A percentile compares a stretch with the other conserved stretches of the same genome.
Evolutionary conservation across 257 asterid genomes (phyloP).

Genomic region (Solanum raphanifolium): DNA sequence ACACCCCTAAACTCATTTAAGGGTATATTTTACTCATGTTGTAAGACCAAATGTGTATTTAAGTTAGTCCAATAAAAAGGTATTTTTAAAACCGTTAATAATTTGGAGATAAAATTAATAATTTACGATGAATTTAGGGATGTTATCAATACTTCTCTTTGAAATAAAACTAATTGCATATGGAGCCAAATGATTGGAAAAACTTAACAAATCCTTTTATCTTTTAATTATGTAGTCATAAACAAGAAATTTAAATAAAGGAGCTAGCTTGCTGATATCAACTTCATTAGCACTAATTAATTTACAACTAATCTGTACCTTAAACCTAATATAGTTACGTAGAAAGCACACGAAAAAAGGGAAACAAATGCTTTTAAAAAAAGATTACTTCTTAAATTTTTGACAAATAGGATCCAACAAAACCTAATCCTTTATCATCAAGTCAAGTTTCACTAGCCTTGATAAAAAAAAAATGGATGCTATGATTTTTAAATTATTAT

Average conservation of each 20-base stretch:
- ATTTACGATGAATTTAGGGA: accelerated
- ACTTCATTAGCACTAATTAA: background rate
- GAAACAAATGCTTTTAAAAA: background rate
- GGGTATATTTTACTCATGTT: background rate
- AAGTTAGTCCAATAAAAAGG: accelerated
- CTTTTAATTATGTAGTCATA: background rate
- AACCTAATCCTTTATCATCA: background rate
- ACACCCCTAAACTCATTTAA: too few relatives aligned
- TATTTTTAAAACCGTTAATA: too few relatives aligned
- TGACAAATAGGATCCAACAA: background rate
- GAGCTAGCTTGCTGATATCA: background rate
- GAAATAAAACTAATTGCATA: background rate
- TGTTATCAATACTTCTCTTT: too few relatives aligned
- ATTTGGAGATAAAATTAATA: too few relatives aligned
- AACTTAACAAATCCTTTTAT: background rate
- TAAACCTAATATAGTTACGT: background rate
- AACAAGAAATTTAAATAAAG: background rate
- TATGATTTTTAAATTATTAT: background rate
- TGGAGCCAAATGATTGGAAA: background rate
- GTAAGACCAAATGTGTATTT: background rate
- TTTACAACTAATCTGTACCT: background rate
- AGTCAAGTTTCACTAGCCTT: background rate
- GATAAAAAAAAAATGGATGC: background rate
- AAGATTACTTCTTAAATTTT: background rate
- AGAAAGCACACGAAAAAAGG: background rate